Base-by-base conservation (phyloP, 768 basidiomycete species). In the Dacryopinax primogenitus region DNA sequence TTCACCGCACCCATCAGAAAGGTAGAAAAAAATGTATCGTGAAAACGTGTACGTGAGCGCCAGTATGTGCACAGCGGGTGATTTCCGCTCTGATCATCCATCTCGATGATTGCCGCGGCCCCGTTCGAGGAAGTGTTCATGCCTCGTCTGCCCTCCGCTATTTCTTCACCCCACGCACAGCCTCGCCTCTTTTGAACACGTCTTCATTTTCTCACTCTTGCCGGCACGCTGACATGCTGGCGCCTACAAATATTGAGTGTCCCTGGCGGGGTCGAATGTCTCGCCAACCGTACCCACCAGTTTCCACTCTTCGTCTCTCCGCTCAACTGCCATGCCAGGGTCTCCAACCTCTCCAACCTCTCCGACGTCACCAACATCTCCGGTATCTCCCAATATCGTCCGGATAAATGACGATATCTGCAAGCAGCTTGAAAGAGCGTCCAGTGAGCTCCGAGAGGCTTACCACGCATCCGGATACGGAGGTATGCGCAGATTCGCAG, bases 191-290 rank as follows among this genome's bases (percentile, higher is more conserved):
- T 58, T n/a, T 58, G 51, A 11, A 30, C 26, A 32, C 30, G 18
- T 58, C 51, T 30, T 13, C 51, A 26, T 28, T 32, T 47, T 58
- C 30, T 26, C 4, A 58, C 13, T 26, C 23, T 58, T 58, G 51
- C 51, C 51, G 51, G 51, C 51, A 58, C 32, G 51, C 51, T 26
- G 23, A 13, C 32, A 23, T 58, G 51, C 51, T 58, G 51, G 51
- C 51, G 51, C 51, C 51, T 58, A 58, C 51, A 58, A 58, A 58
- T 58, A 58, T 58, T 58, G 51, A 15, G 51, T 15, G 51, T 32
- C 51, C 51, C 30, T 26, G 51, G 51, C 26, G 26, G 37, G 18
- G 41, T 44, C 41, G 51, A 58, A 47, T 47, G 51, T 15, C 23
- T 30, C 51, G 51, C 51, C 32, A 58, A 18, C 51, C 13, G 15